Conservation (phyloP, 306 rosid species). For the Dalbergia cochinchinensis region DNA sequence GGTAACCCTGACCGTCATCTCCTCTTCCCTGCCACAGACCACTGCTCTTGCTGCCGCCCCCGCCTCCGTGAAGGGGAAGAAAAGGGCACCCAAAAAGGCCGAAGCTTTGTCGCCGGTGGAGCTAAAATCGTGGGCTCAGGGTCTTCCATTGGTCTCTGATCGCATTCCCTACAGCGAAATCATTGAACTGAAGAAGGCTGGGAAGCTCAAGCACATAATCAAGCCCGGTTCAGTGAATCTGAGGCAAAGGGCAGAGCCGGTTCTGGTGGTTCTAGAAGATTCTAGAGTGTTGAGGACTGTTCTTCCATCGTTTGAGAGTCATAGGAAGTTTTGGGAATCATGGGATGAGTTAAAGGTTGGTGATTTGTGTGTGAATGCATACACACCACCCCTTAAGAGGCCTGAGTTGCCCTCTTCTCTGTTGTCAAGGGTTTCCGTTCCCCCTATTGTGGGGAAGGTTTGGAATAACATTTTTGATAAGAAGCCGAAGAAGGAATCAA, state of each 20-base stretch:
- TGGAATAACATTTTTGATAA: not conserved
- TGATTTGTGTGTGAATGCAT: conserved; percentile 75
- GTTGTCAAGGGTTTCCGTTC: conserved; percentile 52
- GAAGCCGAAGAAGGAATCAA: conserved; percentile 70
- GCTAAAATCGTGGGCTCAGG: conserved; percentile 71
- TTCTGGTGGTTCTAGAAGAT: conserved; percentile 83
- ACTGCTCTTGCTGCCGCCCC: conserved; percentile 53
- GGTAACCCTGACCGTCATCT: conserved; percentile 77
- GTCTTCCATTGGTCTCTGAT: conserved; percentile 77
- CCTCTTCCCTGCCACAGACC: conserved; percentile 66
- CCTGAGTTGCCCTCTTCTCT: conserved; percentile 75
- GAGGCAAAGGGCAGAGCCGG: conserved; percentile 59
- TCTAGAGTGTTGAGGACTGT: conserved; percentile 78
- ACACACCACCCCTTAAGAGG: conserved; percentile 74
- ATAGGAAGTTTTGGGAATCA: conserved; percentile 70
- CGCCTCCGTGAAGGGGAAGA: conserved; percentile 59
- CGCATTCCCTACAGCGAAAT: conserved; percentile 83
- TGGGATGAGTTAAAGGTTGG: conserved; percentile 77
- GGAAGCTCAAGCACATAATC: conserved; percentile 82
- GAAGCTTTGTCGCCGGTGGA: conserved; percentile 79
- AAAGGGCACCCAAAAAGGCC: conserved; percentile 63
- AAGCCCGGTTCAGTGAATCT: conserved; percentile 56
- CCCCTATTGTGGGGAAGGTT: conserved; percentile 4
- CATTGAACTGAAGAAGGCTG: conserved; percentile 59
- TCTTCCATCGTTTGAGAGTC: conserved; percentile 69